Conservation (phyloP, 345 rosid species). For the Linum tenue region DNA sequence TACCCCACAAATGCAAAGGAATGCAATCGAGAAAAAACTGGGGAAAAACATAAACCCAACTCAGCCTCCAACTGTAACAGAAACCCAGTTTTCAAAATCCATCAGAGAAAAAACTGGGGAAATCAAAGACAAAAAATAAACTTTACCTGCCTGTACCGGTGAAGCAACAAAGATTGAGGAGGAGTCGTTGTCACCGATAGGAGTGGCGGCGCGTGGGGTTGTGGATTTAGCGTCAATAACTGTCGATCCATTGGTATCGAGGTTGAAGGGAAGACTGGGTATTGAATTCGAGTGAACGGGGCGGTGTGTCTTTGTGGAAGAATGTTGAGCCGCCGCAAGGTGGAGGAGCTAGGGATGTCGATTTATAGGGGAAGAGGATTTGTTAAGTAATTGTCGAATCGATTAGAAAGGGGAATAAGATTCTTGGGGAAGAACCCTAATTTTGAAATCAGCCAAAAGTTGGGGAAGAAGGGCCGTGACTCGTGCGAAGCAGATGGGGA, state of each 20-base stretch:
- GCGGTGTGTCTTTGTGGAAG: not conserved
- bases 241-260: constrained; percentile 16
- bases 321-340: not conserved
- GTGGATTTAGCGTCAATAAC: not conserved
- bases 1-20: no score
- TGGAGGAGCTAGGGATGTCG: not conserved
- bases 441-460: no score
- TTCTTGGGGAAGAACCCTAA: no score
- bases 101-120: not conserved
- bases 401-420: no score
- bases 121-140: not conserved
- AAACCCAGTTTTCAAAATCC: not conserved
- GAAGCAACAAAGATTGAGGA: not conserved
- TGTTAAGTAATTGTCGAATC: no score
- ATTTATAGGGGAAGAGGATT: no score
- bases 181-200: constrained; percentile 29
- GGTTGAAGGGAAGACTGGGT: constrained; percentile 6
- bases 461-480: no score
- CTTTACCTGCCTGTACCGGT: constrained; percentile 21
- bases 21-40: no score
- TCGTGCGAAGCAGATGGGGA: no score
- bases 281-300: not conserved
- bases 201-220: constrained; percentile 18
- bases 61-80: constrained; percentile 24
- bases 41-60: no score